Percentiles rank a stretch among this genome's conserved stretches.
These are phyloP conservation scores for Musa acuminata DNA, from an alignment of 176 grass and related monocot species.

Conservation along the genomic window DNA sequence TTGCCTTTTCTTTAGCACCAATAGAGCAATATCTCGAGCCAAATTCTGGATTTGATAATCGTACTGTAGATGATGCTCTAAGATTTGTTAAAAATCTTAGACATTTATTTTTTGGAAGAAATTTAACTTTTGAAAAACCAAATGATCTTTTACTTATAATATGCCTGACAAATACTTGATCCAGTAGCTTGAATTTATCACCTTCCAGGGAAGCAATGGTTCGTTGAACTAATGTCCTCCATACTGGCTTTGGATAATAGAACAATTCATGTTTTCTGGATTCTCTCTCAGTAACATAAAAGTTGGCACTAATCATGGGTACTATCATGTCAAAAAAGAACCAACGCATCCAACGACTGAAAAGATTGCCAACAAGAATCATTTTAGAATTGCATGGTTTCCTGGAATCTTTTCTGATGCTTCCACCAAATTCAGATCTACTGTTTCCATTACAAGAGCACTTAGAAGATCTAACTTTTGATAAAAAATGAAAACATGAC, in stretches of 20 bases:
- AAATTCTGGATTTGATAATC: conserved; percentile 8
- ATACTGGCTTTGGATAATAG: conserved; percentile 78
- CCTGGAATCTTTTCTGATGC: conserved; percentile 19
- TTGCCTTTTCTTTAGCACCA: neutral
- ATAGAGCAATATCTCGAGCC: neutral
- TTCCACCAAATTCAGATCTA: conserved; percentile 24
- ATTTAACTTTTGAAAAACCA: conserved; percentile 60
- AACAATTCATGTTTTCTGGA: conserved; percentile 68
- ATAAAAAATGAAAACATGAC: conserved; percentile 58
- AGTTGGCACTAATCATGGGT: conserved; percentile 53
- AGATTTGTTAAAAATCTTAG: conserved; percentile 66
- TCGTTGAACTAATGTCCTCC: conserved; percentile 42
- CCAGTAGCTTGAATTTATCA: conserved; percentile 31
- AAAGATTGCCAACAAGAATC: conserved; percentile 33
- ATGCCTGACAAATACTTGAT: conserved; percentile 23
- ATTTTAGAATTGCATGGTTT: neutral
- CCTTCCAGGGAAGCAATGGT: conserved; percentile 45
- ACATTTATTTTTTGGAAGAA: conserved; percentile 62
- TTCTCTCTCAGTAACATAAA: conserved; percentile 87
- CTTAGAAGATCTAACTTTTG: conserved; percentile 36
- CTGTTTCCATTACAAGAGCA: conserved; percentile 42
- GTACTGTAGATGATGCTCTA: conserved; percentile 44
- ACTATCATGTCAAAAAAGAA: conserved; percentile 70
- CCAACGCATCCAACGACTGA: conserved; percentile 69
- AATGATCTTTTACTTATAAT: conserved; percentile 23